phyloP scores from a whole-genome alignment of 768 basidiomycete genomes.

The Rossbeevera mucosa region DNA sequence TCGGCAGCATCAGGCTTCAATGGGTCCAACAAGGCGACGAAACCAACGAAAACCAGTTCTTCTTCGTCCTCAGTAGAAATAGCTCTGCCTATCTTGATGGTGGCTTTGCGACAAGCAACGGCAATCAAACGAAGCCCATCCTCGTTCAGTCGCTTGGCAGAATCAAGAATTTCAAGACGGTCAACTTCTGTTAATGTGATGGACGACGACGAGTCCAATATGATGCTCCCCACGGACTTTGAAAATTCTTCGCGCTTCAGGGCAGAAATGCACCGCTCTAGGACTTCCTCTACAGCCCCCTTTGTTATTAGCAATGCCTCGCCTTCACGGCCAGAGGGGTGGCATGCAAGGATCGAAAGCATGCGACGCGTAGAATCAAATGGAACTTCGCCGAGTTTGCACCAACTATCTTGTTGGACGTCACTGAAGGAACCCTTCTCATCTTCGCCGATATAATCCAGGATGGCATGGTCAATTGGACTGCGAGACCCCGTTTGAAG shows the following conservation, averaged over 20 bases:
- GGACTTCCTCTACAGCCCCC: slow-evolving; percentile 31
- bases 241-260: slow-evolving; percentile 17
- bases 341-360: slow-evolving; percentile 33
- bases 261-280: slow-evolving; percentile 25
- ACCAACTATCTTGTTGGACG: slow-evolving; percentile 18
- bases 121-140: slow-evolving; percentile 31
- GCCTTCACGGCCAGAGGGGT: slow-evolving; percentile 1
- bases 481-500: slow-evolving; percentile 35
- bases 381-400: slow-evolving; percentile 33
- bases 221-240: slow-evolving; percentile 7
- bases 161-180: slow-evolving; percentile 23
- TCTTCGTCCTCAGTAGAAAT: slow-evolving; percentile 25
- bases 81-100: slow-evolving; percentile 11
- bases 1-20: slow-evolving; percentile 31
- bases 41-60: slow-evolving; percentile 29
- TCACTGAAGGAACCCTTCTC: slow-evolving; percentile 11
- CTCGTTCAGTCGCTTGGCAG: slow-evolving; percentile 28
- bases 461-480: slow-evolving; percentile 32
- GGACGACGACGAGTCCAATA: slow-evolving; percentile 17
- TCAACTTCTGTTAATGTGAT: slow-evolving; percentile 13
- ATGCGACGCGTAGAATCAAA: slow-evolving; percentile 35
- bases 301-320: slow-evolving; percentile 29
- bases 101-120: slow-evolving; percentile 21
- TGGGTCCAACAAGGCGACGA: slow-evolving; percentile 28
- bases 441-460: slow-evolving; percentile 22